These are phyloP conservation scores for Isabelozyma gotoi DNA, from an alignment of 805 yeast genomes.

Conservation along the genomic window DNA sequence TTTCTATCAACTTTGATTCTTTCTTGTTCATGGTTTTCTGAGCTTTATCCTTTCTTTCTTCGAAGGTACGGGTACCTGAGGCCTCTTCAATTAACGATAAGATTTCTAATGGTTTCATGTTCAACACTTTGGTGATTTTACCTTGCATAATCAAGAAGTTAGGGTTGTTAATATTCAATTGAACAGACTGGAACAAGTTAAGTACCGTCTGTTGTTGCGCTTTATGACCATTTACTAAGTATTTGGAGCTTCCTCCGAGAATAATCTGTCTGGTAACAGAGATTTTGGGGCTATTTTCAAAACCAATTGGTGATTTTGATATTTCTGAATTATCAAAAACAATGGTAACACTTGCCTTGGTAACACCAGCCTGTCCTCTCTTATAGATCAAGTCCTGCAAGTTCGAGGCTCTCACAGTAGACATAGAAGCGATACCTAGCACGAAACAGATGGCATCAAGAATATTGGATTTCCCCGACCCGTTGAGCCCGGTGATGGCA, in stretches of 20 bases:
- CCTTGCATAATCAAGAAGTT: constrained; percentile 99
- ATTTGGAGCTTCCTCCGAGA: constrained; percentile 89
- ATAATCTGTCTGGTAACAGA: constrained; percentile 90
- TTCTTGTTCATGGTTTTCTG: constrained; percentile 89
- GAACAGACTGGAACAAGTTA: constrained; percentile 90
- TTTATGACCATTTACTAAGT: constrained; percentile 90
- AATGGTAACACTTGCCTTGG: constrained; percentile 94
- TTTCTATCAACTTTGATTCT: constrained; percentile 79
- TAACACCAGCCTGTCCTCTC: constrained; percentile 97
- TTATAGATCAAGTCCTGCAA: constrained; percentile 93
- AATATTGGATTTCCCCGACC: constrained; percentile 96
- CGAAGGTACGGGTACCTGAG: constrained; percentile 95
- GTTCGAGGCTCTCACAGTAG: constrained; percentile 92
- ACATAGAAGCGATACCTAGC: constrained; percentile 91
- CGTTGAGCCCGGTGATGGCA: constrained; percentile 96
- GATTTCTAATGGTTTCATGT: constrained; percentile 92
- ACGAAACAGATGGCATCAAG: constrained; percentile 97
- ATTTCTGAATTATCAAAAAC: constrained; percentile 87
- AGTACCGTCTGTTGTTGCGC: constrained; percentile 93
- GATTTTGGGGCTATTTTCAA: constrained; percentile 71
- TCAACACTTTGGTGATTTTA: constrained; percentile 92
- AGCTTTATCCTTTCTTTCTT: constrained; percentile 89
- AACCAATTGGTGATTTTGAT: constrained; percentile 81
- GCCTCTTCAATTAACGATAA: constrained; percentile 94
- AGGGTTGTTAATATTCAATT: constrained; percentile 93